Evolutionary conservation across 306 rosid species (phyloP).

Genomic region (Castanopsis chinensis): DNA sequence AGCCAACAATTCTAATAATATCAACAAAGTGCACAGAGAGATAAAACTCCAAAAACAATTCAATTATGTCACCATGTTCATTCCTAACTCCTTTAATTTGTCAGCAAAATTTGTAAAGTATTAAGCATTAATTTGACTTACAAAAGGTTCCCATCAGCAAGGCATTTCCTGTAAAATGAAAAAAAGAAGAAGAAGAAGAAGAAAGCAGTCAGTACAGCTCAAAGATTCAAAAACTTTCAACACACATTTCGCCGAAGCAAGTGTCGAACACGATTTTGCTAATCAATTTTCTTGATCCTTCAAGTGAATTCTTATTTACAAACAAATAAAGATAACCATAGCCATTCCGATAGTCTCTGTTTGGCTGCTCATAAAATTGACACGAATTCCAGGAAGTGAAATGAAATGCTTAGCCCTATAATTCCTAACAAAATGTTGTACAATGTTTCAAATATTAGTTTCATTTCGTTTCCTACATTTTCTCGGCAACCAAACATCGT

Average conservation of each 20-base stretch:
- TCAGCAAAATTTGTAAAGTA: background rate
- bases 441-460: background rate
- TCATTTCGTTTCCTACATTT: background rate
- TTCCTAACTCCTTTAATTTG: background rate
- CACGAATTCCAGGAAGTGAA: background rate
- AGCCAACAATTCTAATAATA: background rate
- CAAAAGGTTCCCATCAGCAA: conserved; percentile 88
- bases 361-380: background rate
- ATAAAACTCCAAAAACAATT: background rate
- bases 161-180: conserved; percentile 72
- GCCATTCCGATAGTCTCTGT: background rate
- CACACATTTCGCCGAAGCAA: background rate
- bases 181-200: conserved; percentile 3
- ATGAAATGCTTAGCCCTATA: background rate
- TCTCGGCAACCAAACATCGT: background rate
- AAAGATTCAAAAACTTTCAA: conserved; percentile 3
- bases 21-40: background rate
- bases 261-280: background rate
- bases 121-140: conserved; percentile 39
- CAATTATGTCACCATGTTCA: background rate
- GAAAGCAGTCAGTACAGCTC: conserved; percentile 29
- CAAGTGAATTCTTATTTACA: background rate
- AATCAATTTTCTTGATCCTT: background rate
- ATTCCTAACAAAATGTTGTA: background rate
- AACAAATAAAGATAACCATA: background rate